Evolutionary conservation across 805 yeast genomes (phyloP), one percentile per base, ranked within the genome.

Genomic region (Yarrowia porcina): DNA sequence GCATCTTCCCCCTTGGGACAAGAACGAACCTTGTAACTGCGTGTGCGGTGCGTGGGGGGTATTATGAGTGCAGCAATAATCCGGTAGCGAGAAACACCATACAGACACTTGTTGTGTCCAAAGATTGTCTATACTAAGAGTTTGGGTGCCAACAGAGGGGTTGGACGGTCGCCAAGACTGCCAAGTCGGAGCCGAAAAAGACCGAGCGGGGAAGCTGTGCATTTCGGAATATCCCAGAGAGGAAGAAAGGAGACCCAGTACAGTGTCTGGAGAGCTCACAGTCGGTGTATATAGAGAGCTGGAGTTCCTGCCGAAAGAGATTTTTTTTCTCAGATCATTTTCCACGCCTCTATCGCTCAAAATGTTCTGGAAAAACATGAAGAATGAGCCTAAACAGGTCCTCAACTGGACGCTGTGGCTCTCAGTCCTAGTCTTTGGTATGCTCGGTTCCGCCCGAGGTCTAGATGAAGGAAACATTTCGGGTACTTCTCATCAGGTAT

Each of bases 401-500:
- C 57, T 65, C 23, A 82, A 83, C 72, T 66, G 73, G 69, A 76
- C 78, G 4, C 74, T 83, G 41, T 81, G 73, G 70, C 66, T 77
- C 50, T 74, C 82, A 0, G 79, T 81, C 13, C 72, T 79, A 25
- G 76, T 81, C 1, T 83, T 83, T 71, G 87, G 87, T 57, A 69
- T 83, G 25, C 70, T 82, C 42, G 87, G 87, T 7, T 75, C 80
- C 27, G 83, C 84, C 10, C 73, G 87, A 71, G 87, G 87, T 10
- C 78, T 75, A 45, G 87, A 83, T 69, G 87, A 83, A 70, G 87
- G 87, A 38, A 72, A 72, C 65, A 75, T 80, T 35, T 72, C 83
- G 7, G 84, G 83, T 11, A 71, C 78, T 7, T 79, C n/a, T 83
- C 79, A 67, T 63, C 66, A 6, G 74, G 81, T 0, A 82, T 83